Conservation (phyloP, 805 yeast species). For the Ogataea dorogensis region DNA sequence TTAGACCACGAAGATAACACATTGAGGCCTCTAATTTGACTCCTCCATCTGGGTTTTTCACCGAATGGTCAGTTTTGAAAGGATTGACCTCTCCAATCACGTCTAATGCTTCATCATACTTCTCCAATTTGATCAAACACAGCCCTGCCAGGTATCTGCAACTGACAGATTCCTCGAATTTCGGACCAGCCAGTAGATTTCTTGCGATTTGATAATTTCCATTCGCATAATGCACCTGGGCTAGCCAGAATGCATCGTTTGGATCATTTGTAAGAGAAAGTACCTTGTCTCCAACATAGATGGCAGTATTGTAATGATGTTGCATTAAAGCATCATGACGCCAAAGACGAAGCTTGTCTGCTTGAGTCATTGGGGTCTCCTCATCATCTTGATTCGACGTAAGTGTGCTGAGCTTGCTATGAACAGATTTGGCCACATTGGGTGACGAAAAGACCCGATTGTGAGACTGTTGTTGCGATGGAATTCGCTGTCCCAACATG, state of each 20-base stretch:
- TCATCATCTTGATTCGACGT: slow-evolving; percentile 22
- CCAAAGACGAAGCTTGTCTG: slow-evolving; percentile 86
- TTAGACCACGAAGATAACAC: slow-evolving; percentile 80
- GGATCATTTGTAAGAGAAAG: slow-evolving; percentile 81
- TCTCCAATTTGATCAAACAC: slow-evolving; percentile 66
- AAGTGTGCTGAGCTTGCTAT: slow-evolving; percentile 10
- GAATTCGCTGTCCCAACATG: slow-evolving; percentile 16
- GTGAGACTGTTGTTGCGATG: slow-evolving; percentile 19
- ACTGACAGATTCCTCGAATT: slow-evolving; percentile 59
- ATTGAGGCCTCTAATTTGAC: slow-evolving; percentile 83
- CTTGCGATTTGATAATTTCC: slow-evolving; percentile 81
- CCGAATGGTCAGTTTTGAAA: slow-evolving; percentile 41
- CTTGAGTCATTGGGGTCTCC: slow-evolving; percentile 61
- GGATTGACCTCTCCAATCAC: slow-evolving; percentile 82
- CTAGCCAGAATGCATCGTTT: slow-evolving; percentile 94
- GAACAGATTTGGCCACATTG: slow-evolving; percentile 19
- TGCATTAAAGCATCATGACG: slow-evolving; percentile 90
- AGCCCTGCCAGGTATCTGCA: slow-evolving; percentile 81
- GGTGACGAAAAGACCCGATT: slow-evolving; percentile 27
- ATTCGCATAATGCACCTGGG: slow-evolving; percentile 77
- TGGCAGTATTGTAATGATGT: slow-evolving; percentile 88
- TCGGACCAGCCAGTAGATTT: slow-evolving; percentile 57
- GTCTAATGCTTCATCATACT: slow-evolving; percentile 87
- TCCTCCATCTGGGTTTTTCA: slow-evolving; percentile 69
- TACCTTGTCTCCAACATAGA: slow-evolving; percentile 88